These are phyloP conservation scores for Monosporascus cannonballus DNA, from an alignment of 2,329 filamentous ascomycete species.

Conservation along the genomic window DNA sequence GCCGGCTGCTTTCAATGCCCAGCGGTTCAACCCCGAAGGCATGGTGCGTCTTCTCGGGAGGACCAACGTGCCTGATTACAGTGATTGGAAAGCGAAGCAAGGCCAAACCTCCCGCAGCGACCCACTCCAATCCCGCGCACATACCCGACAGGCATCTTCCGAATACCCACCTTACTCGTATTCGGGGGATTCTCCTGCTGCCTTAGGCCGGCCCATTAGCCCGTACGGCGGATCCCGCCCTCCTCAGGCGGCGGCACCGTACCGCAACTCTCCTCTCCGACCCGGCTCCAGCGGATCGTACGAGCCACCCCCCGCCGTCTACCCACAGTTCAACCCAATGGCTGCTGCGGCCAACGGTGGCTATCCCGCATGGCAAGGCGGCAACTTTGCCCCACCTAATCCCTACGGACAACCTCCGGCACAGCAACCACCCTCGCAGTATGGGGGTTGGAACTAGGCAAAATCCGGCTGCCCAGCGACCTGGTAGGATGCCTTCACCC, in stretches of 20 bases:
- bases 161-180: slow-evolving; percentile 31
- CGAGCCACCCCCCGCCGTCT: slow-evolving; percentile 32
- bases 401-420: slow-evolving; percentile 7
- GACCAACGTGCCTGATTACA: slow-evolving; percentile 58
- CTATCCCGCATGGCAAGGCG: slow-evolving; percentile 19
- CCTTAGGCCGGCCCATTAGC: slow-evolving; percentile 36
- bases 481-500: too few relatives aligned
- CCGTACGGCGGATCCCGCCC: slow-evolving; percentile 37
- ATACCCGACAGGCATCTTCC: slow-evolving; percentile 35
- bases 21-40: slow-evolving; percentile 62
- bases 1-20: slow-evolving; percentile 64
- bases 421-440: slow-evolving; percentile 11
- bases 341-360: slow-evolving; percentile 9
- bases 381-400: slow-evolving; percentile 8
- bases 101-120: slow-evolving; percentile 22
- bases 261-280: slow-evolving; percentile 47
- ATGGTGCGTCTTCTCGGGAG: slow-evolving; percentile 69
- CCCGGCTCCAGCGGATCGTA: slow-evolving; percentile 40
- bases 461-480: neutral
- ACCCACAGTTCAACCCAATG: slow-evolving; percentile 23
- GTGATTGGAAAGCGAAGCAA: slow-evolving; percentile 43
- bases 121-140: slow-evolving; percentile 23
- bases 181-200: slow-evolving; percentile 20
- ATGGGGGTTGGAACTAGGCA: slow-evolving; percentile 9
- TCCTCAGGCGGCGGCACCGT: slow-evolving; percentile 33